phyloP scores from a whole-genome alignment of 2,329 filamentous ascomycete genomes.

The Pseudocercospora pini-densiflorae region DNA sequence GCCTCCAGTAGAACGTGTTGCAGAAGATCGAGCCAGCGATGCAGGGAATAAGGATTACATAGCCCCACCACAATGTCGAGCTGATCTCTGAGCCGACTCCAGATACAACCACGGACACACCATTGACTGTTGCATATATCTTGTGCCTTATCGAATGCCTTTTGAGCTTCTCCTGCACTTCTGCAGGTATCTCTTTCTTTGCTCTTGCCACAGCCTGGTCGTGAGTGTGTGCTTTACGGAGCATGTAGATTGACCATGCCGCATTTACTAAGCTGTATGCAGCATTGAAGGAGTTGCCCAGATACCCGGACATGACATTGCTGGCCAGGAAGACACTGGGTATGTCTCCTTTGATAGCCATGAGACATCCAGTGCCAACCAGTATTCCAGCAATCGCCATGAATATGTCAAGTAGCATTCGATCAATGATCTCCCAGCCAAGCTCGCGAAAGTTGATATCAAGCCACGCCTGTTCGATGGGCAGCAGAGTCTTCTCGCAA shows the following conservation, averaged over 20 bases:
- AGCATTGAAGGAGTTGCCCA: slow-evolving; percentile 58
- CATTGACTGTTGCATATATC: slow-evolving; percentile 52
- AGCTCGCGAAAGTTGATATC: slow-evolving; percentile 56
- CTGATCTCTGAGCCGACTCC: slow-evolving; percentile 58
- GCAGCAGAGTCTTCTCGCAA: slow-evolving; percentile 33
- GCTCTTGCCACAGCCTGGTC: slow-evolving; percentile 10
- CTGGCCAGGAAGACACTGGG: slow-evolving; percentile 49
- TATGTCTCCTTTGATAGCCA: slow-evolving; percentile 59
- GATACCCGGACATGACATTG: slow-evolving; percentile 60
- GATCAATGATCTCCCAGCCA: slow-evolving; percentile 57
- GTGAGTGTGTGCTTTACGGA: slow-evolving; percentile 48
- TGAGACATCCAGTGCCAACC: slow-evolving; percentile 57
- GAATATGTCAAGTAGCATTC: slow-evolving; percentile 56
- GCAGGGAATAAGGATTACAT: slow-evolving; percentile 57
- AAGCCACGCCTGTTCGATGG: slow-evolving; percentile 38
- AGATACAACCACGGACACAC: slow-evolving; percentile 52
- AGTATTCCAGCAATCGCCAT: slow-evolving; percentile 57
- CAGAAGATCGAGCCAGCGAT: slow-evolving; percentile 41
- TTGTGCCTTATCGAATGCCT: slow-evolving; percentile 47
- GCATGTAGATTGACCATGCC: slow-evolving; percentile 54
- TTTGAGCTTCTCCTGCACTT: slow-evolving; percentile 26
- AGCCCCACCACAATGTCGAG: slow-evolving; percentile 58
- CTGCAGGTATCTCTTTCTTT: slow-evolving; percentile 26
- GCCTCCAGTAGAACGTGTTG: slow-evolving; percentile 20
- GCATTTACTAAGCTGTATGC: slow-evolving; percentile 56